phyloP scores from a whole-genome alignment of 306 rosid species.

The Crataegus laevigata region DNA sequence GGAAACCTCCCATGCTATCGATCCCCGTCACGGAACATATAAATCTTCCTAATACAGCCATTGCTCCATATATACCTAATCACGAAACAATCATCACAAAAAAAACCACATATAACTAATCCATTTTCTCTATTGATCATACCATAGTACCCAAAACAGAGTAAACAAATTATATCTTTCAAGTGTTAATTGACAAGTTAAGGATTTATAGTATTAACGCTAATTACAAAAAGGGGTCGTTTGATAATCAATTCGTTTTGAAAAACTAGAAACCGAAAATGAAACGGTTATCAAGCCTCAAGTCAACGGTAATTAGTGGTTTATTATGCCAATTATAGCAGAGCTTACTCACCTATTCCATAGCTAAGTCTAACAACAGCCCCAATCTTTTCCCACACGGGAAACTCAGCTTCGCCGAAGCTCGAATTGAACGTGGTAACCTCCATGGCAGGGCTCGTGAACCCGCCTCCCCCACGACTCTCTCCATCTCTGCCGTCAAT shows the following conservation, averaged over 20 bases:
- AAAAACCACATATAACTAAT: neutral
- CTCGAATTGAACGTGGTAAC: slow-evolving; percentile 57
- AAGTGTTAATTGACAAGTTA: neutral
- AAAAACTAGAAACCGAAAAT: no score
- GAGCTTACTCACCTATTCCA: slow-evolving; percentile 64
- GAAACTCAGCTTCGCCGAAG: slow-evolving; percentile 65
- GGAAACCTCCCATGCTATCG: slow-evolving; percentile 80
- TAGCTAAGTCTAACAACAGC: slow-evolving; percentile 86
- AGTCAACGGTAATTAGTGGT: neutral
- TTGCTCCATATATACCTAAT: slow-evolving; percentile 87
- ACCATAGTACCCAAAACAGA: neutral
- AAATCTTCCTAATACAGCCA: slow-evolving; percentile 84
- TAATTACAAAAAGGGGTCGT: neutral
- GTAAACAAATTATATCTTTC: neutral
- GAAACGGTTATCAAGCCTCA: no score
- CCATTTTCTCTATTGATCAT: neutral
- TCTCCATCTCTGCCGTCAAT: slow-evolving; percentile 38
- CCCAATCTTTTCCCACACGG: slow-evolving; percentile 91
- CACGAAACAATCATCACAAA: neutral
- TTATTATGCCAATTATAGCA: neutral
- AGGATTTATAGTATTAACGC: neutral
- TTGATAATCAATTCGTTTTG: no score
- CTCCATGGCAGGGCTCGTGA: slow-evolving; percentile 70
- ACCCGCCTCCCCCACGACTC: slow-evolving; percentile 29
- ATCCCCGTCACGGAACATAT: slow-evolving; percentile 83